Evolutionary conservation across 2,329 filamentous ascomycete species (phyloP).

Genomic region (Penicillium frequentans): DNA sequence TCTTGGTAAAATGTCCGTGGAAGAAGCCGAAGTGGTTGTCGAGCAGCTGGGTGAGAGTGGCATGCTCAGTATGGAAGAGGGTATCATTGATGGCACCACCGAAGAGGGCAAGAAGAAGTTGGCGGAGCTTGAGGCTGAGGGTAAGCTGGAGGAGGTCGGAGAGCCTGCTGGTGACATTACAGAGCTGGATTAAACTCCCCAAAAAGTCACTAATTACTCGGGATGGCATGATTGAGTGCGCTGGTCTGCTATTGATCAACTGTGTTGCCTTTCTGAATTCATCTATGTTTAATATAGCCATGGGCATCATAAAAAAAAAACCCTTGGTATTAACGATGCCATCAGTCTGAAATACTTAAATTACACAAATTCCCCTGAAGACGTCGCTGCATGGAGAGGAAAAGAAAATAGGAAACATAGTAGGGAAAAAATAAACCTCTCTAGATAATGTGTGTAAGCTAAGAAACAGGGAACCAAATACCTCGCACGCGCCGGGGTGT

Average conservation of each 20-base stretch:
- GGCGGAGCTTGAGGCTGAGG: slow-evolving; percentile 69
- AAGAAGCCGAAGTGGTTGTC: slow-evolving; percentile 83
- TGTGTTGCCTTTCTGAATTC: neutral
- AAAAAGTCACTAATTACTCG: neutral
- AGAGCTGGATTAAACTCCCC: slow-evolving; percentile 31
- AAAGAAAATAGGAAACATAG: slow-evolving; percentile 9
- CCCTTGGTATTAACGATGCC: slow-evolving; percentile 26
- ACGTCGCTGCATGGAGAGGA: slow-evolving; percentile 23
- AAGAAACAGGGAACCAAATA: slow-evolving; percentile 6
- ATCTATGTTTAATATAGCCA: neutral
- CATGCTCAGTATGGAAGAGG: slow-evolving; percentile 86
- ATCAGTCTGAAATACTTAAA: slow-evolving; percentile 24
- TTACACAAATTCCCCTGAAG: slow-evolving; percentile 23
- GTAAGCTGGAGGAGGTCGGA: slow-evolving; percentile 41
- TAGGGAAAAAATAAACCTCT: slow-evolving; percentile 2
- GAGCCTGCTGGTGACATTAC: slow-evolving; percentile 52
- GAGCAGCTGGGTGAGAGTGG: slow-evolving; percentile 78
- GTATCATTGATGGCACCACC: slow-evolving; percentile 93
- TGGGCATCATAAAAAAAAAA: neutral
- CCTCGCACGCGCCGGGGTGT: slow-evolving; percentile 4
- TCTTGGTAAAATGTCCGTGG: slow-evolving; percentile 81
- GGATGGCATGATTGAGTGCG: neutral
- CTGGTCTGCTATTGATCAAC: neutral
- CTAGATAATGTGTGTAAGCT: slow-evolving; percentile 8
- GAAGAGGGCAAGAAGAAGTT: slow-evolving; percentile 77